Evolutionary conservation across 139 green algal species (phyloP), one percentile per base, ranked within the genome.

Genomic region (Closterium sp.): DNA sequence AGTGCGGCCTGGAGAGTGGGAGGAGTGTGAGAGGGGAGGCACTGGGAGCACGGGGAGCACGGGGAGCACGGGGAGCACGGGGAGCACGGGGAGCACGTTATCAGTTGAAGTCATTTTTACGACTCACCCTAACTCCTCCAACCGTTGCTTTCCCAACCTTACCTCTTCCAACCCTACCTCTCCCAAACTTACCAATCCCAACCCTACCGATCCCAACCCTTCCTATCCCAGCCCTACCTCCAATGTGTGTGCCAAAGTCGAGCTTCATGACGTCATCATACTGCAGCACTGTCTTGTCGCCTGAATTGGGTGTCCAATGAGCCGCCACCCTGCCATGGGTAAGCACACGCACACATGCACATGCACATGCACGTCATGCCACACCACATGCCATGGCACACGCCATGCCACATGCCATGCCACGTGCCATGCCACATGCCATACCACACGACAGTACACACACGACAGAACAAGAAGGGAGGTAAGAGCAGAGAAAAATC

Each of bases 201-300:
- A n/a, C n/a, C n/a, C n/a, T n/a, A n/a, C n/a, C n/a, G n/a, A n/a
- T n/a, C n/a, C n/a, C n/a, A n/a, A n/a, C n/a, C n/a, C n/a, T n/a
- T n/a, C n/a, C n/a, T n/a, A 55, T 6, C 36, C 6, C 36, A 55
- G 4, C 36, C 36, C 36, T 6, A 55, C 36, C 36, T 55, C 36
- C 36, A 55, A 76, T 76, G 55, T 96, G 95, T 28, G 93, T 95
- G 34, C 95, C 95, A 91, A 96, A 96, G 90, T 96, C 97, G 38
- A 99, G 92, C 96, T 99, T 99, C 97, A 99, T 99, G 10, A 99
- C 98, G 95, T 99, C 97, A 89, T 99, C 96, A 89, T 99, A 98
- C 85, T 97, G 89, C 92, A 99, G 95, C 90, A 99, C 98, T 31
- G 98, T 99, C 93, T 98, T 98, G 95, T 99, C 98, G 2, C 98